These are phyloP conservation scores for Sodiomyces alkalinus DNA, from an alignment of 2,329 filamentous ascomycete species.

Conservation along the genomic window DNA sequence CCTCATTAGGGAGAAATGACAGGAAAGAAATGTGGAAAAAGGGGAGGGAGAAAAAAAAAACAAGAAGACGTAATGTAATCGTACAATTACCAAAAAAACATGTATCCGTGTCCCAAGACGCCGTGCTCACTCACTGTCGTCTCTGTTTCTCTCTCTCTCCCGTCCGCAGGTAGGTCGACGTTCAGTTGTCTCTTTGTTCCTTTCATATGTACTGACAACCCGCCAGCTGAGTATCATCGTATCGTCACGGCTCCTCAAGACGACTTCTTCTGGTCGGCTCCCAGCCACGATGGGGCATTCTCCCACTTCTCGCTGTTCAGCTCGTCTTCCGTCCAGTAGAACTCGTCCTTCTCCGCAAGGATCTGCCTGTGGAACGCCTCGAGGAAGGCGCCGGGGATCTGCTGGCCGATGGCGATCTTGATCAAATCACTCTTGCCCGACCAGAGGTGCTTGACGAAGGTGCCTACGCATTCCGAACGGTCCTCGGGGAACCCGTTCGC, in stretches of 20 bases:
- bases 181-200: too few species aligned
- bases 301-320: conserved; percentile 13
- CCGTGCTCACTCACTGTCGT: conserved; percentile 1
- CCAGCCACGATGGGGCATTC: conserved; percentile 1
- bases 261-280: too few species aligned
- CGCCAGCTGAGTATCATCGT: too few species aligned
- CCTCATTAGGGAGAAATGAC: too few species aligned
- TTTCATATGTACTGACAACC: too few species aligned
- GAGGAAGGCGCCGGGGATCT: conserved; percentile 20
- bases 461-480: conserved; percentile 20
- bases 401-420: conserved; percentile 21
- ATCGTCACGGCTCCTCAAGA: too few species aligned
- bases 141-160: background rate
- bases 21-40: too few species aligned
- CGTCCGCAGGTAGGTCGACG: too few species aligned
- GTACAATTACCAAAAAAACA: too few species aligned
- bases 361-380: conserved; percentile 21
- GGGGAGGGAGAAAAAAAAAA: too few species aligned
- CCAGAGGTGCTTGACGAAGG: conserved; percentile 28
- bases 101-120: too few species aligned
- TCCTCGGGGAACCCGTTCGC: conserved; percentile 27
- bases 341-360: conserved; percentile 16
- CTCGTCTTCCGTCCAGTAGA: conserved; percentile 19
- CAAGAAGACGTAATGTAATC: too few species aligned
- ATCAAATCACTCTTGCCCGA: conserved; percentile 23